phyloP scores from a whole-genome alignment of 1,284 basidiomycete species.

The Volvariella surrecta region DNA sequence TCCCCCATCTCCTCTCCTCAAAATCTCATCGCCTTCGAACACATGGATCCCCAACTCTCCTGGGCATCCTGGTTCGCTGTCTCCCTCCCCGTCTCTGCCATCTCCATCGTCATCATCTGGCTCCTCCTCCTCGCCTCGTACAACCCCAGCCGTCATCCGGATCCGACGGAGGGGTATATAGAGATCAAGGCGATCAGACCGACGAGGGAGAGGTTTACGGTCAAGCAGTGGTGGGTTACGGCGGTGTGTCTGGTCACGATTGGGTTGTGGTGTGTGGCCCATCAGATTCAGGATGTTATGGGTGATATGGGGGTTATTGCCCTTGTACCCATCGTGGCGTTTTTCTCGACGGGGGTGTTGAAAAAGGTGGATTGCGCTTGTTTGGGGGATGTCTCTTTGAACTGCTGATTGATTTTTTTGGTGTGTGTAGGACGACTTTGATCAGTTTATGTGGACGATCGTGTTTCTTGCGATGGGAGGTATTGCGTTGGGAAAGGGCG shows the following conservation, averaged over 20 bases:
- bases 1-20: constrained; percentile 96
- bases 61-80: constrained; percentile 96
- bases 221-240: constrained; percentile 88
- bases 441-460: constrained; percentile 91
- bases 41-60: constrained; percentile 82
- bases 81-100: constrained; percentile 81
- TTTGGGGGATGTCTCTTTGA: neutral
- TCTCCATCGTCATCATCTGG: constrained; percentile 91
- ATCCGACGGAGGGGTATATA: constrained; percentile 64
- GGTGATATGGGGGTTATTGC: constrained; percentile 99
- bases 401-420: constrained; percentile 3
- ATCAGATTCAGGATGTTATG: constrained; percentile 68
- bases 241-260: constrained; percentile 86
- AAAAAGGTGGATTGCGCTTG: constrained; percentile 64
- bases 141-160: constrained; percentile 57
- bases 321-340: constrained; percentile 87
- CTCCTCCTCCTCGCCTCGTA: constrained; percentile 82
- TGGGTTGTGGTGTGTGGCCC: constrained; percentile 85
- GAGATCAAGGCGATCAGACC: constrained; percentile 79
- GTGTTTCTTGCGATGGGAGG: constrained; percentile 98
- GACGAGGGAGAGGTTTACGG: constrained; percentile 71
- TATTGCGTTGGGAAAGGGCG: constrained; percentile 93
- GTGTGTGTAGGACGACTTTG: constrained; percentile 77
- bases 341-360: constrained; percentile 91
- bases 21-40: constrained; percentile 87